phyloP scores from a whole-genome alignment of 306 rosid species.

The Urtica urens region DNA sequence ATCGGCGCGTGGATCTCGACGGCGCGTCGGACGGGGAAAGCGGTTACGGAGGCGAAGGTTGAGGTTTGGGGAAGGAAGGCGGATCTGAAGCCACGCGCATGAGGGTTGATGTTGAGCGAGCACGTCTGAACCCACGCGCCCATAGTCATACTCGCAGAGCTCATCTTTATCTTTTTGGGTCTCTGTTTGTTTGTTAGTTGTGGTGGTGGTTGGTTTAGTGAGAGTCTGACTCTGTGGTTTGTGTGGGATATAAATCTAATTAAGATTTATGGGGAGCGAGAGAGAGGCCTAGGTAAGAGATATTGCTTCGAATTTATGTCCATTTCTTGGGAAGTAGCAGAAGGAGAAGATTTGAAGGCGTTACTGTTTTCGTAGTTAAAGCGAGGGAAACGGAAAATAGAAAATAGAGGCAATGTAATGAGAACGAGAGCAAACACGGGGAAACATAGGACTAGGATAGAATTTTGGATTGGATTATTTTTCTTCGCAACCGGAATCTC shows the following conservation, averaged over 20 bases:
- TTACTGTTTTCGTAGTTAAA: too few relatives aligned
- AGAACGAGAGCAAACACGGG: neutral
- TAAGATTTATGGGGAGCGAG: too few relatives aligned
- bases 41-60: constrained; percentile 14
- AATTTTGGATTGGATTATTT: constrained; percentile 13
- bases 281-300: neutral
- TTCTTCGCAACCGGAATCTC: neutral
- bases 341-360: neutral
- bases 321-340: neutral
- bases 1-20: neutral
- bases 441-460: constrained; percentile 20
- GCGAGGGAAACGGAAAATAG: neutral
- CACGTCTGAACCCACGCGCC: constrained; percentile 27
- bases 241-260: too few relatives aligned
- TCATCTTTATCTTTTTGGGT: constrained; percentile 16
- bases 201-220: neutral
- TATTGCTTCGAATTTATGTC: neutral
- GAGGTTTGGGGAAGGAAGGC: constrained; percentile 5
- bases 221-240: too few relatives aligned
- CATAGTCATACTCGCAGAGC: constrained; percentile 33
- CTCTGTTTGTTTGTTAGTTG: neutral
- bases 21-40: constrained; percentile 21
- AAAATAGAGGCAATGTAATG: neutral
- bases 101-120: constrained; percentile 33
- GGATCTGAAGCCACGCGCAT: constrained; percentile 28